A percentile compares a stretch with the other conserved stretches of the same genome.
Conservation (phyloP, 441 rosid species). For the Eutrema salsugineum region DNA sequence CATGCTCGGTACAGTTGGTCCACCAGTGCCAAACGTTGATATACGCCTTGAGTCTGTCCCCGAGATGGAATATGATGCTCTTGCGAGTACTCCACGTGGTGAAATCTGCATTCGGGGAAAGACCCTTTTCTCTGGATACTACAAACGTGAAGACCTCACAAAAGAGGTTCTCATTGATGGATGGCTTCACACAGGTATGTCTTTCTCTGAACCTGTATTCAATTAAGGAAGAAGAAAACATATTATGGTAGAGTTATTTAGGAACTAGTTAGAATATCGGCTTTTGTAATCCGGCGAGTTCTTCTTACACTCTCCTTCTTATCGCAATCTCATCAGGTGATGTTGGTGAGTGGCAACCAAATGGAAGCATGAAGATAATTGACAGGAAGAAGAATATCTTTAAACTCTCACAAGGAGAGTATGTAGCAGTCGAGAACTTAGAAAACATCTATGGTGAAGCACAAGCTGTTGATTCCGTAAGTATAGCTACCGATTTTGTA, state of each 20-base stretch:
- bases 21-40: conserved; percentile 94
- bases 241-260: background rate
- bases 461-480: conserved; percentile 71
- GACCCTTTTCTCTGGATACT: conserved; percentile 79
- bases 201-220: conserved; percentile 13
- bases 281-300: background rate
- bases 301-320: background rate
- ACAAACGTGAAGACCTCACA: conserved; percentile 91
- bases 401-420: conserved; percentile 98
- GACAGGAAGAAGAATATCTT: conserved; percentile 96
- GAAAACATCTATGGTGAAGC: conserved; percentile 74
- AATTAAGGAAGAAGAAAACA: background rate
- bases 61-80: conserved; percentile 92
- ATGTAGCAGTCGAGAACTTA: conserved; percentile 90
- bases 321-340: conserved; percentile 58
- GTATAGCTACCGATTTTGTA: background rate
- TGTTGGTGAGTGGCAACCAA: conserved; percentile 94
- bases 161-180: conserved; percentile 85
- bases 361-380: conserved; percentile 92
- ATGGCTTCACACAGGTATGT: conserved; percentile 88
- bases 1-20: conserved; percentile 94
- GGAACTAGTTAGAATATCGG: background rate
- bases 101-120: conserved; percentile 82
- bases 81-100: conserved; percentile 67
- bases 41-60: conserved; percentile 88